A percentile compares a stretch with the other conserved stretches of the same genome.
Conservation (phyloP, 2,329 filamentous ascomycete genomes). For the Neonectria punicea region DNA sequence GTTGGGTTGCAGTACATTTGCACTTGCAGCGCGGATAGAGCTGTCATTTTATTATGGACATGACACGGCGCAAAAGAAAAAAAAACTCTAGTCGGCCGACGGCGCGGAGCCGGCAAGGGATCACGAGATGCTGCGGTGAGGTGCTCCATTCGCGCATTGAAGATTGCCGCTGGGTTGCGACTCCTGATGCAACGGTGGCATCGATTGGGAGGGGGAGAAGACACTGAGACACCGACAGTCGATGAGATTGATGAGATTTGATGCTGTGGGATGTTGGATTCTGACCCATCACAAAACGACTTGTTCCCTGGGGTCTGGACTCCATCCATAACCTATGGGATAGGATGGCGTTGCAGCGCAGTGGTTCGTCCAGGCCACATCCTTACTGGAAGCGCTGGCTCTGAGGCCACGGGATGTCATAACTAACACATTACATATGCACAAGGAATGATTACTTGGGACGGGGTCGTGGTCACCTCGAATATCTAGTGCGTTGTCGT, state of each 20-base stretch:
- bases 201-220: not conserved
- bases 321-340: not conserved
- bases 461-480: not conserved
- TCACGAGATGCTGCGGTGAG: not conserved
- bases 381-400: conserved; percentile 4
- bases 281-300: conserved; percentile 19
- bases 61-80: not conserved
- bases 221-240: not conserved
- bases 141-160: conserved; percentile 4
- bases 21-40: not conserved
- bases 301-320: conserved; percentile 1
- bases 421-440: not conserved
- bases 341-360: not conserved
- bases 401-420: conserved; percentile 2
- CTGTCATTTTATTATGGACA: conserved; percentile 8
- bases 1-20: not conserved
- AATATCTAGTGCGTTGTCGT: not conserved
- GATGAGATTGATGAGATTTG: conserved; percentile 27
- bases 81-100: not conserved
- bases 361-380: not conserved
- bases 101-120: not conserved
- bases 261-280: conserved; percentile 23
- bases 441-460: not conserved
- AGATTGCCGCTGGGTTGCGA: conserved; percentile 8
- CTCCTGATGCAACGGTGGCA: conserved; percentile 10